Base-by-base conservation (phyloP, 805 yeast species). In the Suhomyces vadensis region DNA sequence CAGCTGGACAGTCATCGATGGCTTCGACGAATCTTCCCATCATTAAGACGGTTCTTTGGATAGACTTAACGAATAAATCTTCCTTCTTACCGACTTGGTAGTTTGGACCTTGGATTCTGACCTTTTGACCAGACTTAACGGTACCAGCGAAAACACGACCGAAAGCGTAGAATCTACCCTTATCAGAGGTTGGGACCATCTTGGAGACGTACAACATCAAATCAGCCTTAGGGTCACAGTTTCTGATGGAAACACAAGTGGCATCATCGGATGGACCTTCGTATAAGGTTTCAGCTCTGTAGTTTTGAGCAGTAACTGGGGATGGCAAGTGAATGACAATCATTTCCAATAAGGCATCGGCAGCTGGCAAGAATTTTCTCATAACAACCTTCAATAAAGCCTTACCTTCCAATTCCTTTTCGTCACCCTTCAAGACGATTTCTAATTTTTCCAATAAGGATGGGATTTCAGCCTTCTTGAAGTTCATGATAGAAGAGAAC, bases 131-230 rank as follows among this genome's bases (percentile, higher is more conserved):
- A 65, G 97, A 88, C 75, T 78, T 87, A 69, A 94, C 97, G 68
- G 98, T 92, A 90, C 99, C 99, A 64, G 98, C 87, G 82, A 92
- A 92, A 73, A 92, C 98, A 84, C 99, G 94, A 78, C 99, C 99
- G 81, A 92, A 94, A 71, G 99, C 99, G 86, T 90, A 92, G 96
- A 92, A 92, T 82, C 99, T 90, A 85, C 99, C 99, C 83, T 92
- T 94, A 78, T 92, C 99, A 64, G 98, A 92, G 73, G 99, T 92
- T 78, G 99, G 99, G 63, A 92, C 98, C 99, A 92, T 92, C 96
- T 92, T 92, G 78, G 98, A 94, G 69, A 92, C 94, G 90, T 92
- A 92, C 71, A 92, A 83, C 99, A 92, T 92, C 71, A 92, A 86
- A 72, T 92, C 98, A 65, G 95, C 96, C 68, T 75, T 85, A 70